Evolutionary conservation across 495 filamentous ascomycete genomes (phyloP).

Genomic region (Chlorociboria aeruginascens): DNA sequence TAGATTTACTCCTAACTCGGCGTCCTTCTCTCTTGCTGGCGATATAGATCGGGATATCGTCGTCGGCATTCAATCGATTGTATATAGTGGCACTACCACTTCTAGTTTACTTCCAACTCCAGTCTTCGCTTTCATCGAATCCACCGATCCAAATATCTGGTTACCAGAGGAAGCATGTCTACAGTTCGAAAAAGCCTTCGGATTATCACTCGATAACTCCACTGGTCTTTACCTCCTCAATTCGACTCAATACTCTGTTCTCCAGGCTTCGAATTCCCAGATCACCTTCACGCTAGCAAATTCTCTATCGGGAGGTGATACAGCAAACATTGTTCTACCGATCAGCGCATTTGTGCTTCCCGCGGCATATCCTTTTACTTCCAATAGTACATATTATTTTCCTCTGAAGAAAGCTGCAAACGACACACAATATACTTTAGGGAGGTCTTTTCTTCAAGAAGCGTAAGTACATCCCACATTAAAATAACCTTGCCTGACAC

Average conservation of each 20-base stretch:
- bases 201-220: conserved; percentile 31
- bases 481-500: conserved; percentile 1
- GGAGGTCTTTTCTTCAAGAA: conserved; percentile 46
- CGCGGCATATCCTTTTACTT: conserved; percentile 29
- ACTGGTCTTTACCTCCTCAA: conserved; percentile 41
- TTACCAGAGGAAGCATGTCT: conserved; percentile 39
- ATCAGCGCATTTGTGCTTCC: conserved; percentile 33
- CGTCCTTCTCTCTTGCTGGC: conserved; percentile 28
- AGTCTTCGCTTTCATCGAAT: conserved; percentile 37
- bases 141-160: conserved; percentile 42
- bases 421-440: conserved; percentile 41
- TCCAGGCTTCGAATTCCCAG: conserved; percentile 28
- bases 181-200: conserved; percentile 41
- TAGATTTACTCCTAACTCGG: conserved; percentile 34
- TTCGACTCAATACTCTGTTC: conserved; percentile 25
- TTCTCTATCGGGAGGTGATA: conserved; percentile 26
- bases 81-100: conserved; percentile 11
- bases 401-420: conserved; percentile 42
- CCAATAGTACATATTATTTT: conserved; percentile 31
- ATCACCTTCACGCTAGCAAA: conserved; percentile 39
- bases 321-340: conserved; percentile 38
- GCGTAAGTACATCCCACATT: conserved; percentile 19
- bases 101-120: conserved; percentile 19
- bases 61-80: conserved; percentile 37
- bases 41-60: conserved; percentile 34